Evolutionary conservation across 768 basidiomycete species (phyloP), one percentile per base, ranked within the genome.

Genomic region (Daedaleopsis sinensis): DNA sequence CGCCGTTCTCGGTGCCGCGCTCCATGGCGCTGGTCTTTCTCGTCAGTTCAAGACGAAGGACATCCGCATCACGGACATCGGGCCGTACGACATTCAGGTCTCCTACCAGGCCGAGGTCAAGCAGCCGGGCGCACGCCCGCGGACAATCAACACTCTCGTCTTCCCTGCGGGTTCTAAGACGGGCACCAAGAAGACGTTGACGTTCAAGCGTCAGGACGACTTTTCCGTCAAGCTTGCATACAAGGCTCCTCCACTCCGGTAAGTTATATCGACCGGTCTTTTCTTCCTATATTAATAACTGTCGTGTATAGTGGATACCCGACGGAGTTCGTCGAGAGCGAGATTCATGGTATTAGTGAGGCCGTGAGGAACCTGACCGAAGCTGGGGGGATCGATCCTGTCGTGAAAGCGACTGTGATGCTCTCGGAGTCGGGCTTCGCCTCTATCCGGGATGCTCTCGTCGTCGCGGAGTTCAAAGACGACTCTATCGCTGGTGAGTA

Each of bases 11-110:
- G 86, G 89, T 46, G 95, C 96, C 23, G 96, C 92, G 1, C 87
- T 97, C 52, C 88, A 96, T 63, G 97, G 96, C 16, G 96, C 97
- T 4, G 82, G 86, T 23, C 82, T 96, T 27, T 94, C 90, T 66
- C 82, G 90, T 43, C 93, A 93, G 69, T 98, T 97, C 83, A 91
- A 91, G 78, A 97, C 97, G 52, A 99, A 98, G 78, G 87, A 90
- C 67, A 90, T 98, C 73, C 91, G 93, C 62, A 81, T 98, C 35
- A 74, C 81, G 5, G 97, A 98, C 72, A 80, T 91, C 60, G 74
- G 76, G 16, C 76, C 82, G 4, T 86, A 91, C 67, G 92, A 94
- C 66, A 79, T 97, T 58, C 89, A 93, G 72, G 84, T 88, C 8
- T 87, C 89, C 15, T 94, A 94, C 71, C 82, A 84, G 24, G 84